Percentiles rank a stretch among this genome's conserved stretches.
These are phyloP conservation scores for Euryodendron excelsum DNA, from an alignment of 148 eudicot genomes.

Conservation along the genomic window DNA sequence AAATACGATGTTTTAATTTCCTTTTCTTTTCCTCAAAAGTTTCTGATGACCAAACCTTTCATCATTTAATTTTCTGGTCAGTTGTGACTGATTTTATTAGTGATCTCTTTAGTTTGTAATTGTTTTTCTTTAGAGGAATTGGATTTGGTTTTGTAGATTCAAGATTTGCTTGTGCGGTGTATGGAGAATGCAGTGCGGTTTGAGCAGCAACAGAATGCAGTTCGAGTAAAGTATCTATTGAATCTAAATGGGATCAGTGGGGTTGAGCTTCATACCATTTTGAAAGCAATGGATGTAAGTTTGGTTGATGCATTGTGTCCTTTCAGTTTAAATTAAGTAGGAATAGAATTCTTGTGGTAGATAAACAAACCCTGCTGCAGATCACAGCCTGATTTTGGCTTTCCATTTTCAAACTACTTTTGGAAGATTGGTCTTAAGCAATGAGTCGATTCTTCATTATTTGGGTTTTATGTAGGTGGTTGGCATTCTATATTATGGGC, in stretches of 20 bases:
- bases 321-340: constrained; percentile 1
- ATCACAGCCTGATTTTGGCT: background rate
- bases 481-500: constrained; percentile 77
- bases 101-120: constrained; percentile 40
- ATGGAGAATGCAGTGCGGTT: constrained; percentile 65
- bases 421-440: background rate
- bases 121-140: constrained; percentile 40
- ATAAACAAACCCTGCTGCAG: background rate
- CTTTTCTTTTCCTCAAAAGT: background rate
- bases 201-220: constrained; percentile 38
- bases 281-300: constrained; percentile 96
- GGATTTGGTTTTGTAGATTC: constrained; percentile 79
- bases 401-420: constrained; percentile 9
- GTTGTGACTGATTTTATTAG: constrained; percentile 13
- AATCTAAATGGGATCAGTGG: constrained; percentile 38
- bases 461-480: constrained; percentile 48
- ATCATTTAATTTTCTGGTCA: constrained; percentile 1
- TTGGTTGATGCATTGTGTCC: constrained; percentile 3
- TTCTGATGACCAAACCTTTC: background rate
- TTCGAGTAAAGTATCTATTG: constrained; percentile 43
- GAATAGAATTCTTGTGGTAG: background rate
- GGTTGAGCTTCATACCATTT: constrained; percentile 60
- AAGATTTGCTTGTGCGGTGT: constrained; percentile 64
- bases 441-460: background rate
- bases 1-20: background rate